Evolutionary conservation across 2,329 filamentous ascomycete species (phyloP).

Genomic region (Diatrype stigma): DNA sequence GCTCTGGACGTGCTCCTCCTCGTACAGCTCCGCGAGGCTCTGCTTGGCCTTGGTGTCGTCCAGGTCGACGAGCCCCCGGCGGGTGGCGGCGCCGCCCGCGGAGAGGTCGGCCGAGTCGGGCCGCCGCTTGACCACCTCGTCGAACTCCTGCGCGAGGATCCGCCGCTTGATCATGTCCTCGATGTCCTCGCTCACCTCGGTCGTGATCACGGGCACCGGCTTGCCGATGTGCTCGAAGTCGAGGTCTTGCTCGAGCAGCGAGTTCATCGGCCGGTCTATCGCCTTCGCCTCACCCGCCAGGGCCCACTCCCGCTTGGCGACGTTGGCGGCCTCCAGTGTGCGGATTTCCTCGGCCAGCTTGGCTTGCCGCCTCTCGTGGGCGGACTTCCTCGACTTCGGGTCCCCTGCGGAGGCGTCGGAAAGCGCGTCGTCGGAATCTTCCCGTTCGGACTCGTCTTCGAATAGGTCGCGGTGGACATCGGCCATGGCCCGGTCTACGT

Average conservation of each 20-base stretch:
- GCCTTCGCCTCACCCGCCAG: conserved; percentile 84
- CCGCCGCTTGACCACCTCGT: conserved; percentile 79
- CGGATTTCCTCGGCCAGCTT: conserved; percentile 88
- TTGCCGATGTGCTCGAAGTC: conserved; percentile 96
- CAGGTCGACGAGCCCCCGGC: conserved; percentile 72
- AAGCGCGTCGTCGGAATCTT: conserved; percentile 61
- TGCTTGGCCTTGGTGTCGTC: conserved; percentile 86
- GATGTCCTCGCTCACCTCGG: conserved; percentile 84
- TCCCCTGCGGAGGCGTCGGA: conserved; percentile 66
- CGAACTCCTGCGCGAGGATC: conserved; percentile 85
- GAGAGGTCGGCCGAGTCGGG: conserved; percentile 68
- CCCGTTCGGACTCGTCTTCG: conserved; percentile 66
- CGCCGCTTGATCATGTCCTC: conserved; percentile 92
- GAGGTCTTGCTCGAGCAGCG: conserved; percentile 87
- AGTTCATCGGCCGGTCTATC: conserved; percentile 79
- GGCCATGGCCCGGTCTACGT: conserved; percentile 78
- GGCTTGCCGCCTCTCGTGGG: conserved; percentile 81
- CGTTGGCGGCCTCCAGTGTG: conserved; percentile 80
- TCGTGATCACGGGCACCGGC: conserved; percentile 88
- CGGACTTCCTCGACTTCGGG: conserved; percentile 69
- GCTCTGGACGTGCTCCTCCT: conserved; percentile 80
- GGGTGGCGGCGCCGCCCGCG: conserved; percentile 44
- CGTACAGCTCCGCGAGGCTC: conserved; percentile 87
- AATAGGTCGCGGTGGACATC: conserved; percentile 88
- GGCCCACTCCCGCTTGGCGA: conserved; percentile 88